Evolutionary conservation across 768 basidiomycete species (phyloP).

Genomic region (Mycena vulgaris): DNA sequence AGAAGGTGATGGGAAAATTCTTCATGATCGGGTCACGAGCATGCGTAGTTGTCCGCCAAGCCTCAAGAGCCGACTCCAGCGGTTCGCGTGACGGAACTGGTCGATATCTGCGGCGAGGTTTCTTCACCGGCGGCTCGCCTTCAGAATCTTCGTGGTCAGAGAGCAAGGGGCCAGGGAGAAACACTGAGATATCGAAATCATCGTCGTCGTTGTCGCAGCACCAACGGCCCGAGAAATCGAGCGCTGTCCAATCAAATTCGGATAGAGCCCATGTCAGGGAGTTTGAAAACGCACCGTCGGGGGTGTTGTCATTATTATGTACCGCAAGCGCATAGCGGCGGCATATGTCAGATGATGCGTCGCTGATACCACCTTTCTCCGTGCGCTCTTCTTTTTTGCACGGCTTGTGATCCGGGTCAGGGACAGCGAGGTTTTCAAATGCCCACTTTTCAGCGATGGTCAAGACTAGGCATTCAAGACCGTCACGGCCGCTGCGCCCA

Average conservation of each 20-base stretch:
- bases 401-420: neutral
- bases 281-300: no score
- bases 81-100: no score
- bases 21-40: neutral
- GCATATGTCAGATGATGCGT: neutral
- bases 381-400: neutral
- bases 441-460: slow-evolving; percentile 19
- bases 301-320: slow-evolving; percentile 13
- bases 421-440: neutral
- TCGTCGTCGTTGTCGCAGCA: no score
- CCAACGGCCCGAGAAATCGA: no score
- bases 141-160: no score
- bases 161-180: no score
- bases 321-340: neutral
- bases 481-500: slow-evolving; percentile 16
- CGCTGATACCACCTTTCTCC: neutral
- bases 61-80: no score
- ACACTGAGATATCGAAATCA: no score
- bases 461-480: slow-evolving; percentile 2
- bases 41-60: no score
- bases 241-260: no score
- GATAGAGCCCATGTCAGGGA: neutral
- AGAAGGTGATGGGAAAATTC: neutral
- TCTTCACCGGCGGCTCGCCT: no score
- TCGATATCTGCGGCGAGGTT: no score